Evolutionary conservation across 2,329 filamentous ascomycete genomes (phyloP).

Genomic region (Pseudogymnoascus sp.): DNA sequence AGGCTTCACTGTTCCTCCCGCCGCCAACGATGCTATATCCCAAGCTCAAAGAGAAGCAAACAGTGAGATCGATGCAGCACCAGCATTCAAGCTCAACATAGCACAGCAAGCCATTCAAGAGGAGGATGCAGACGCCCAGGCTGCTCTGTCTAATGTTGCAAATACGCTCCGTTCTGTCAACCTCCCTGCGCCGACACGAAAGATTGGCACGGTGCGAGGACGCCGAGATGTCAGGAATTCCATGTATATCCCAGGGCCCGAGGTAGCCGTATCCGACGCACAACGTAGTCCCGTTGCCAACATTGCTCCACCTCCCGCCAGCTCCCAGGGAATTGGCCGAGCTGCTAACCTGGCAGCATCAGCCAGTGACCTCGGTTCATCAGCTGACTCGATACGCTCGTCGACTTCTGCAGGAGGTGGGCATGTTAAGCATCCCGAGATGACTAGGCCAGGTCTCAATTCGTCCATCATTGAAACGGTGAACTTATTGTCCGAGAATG

Average conservation of each 20-base stretch:
- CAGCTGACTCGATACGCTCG: conserved; percentile 64
- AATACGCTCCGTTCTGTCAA: conserved; percentile 59
- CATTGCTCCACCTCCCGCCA: conserved; percentile 22
- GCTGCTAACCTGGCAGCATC: conserved; percentile 4
- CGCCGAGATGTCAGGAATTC: conserved; percentile 89
- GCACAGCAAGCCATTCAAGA: conserved; percentile 69
- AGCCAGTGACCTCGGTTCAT: conserved; percentile 18
- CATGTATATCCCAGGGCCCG: conserved; percentile 59
- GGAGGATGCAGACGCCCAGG: conserved; percentile 66
- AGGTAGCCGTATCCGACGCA: conserved; percentile 13
- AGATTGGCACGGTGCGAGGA: conserved; percentile 71
- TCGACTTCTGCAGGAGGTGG: conserved; percentile 63
- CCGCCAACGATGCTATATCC: conserved; percentile 57
- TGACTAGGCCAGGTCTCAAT: conserved; percentile 71
- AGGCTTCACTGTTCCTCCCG: conserved; percentile 65
- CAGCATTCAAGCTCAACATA: conserved; percentile 71
- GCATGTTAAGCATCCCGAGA: conserved; percentile 72
- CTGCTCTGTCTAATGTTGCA: conserved; percentile 66
- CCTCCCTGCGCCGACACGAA: conserved; percentile 55
- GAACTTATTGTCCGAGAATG: conserved; percentile 74
- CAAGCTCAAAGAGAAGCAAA: conserved; percentile 62
- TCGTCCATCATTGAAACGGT: conserved; percentile 87
- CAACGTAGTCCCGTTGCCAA: conserved; percentile 12
- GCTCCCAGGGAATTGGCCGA: not conserved
- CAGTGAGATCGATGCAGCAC: conserved; percentile 47